A percentile compares a stretch with the other conserved stretches of the same genome.
Evolutionary conservation across 2,329 filamentous ascomycete species (phyloP).

Genomic region (Colletotrichum liaoningense): DNA sequence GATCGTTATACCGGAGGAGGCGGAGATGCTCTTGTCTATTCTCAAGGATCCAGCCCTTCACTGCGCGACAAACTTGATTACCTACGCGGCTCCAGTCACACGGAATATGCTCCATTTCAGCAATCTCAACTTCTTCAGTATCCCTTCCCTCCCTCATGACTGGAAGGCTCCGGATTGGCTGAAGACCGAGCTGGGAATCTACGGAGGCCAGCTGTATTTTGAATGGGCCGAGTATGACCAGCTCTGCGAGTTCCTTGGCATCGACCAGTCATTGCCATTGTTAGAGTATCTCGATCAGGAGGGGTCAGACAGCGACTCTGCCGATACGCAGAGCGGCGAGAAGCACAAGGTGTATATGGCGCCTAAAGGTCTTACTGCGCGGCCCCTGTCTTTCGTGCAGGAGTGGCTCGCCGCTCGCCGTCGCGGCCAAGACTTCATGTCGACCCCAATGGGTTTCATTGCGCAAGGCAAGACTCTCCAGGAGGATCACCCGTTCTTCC

Average conservation of each 20-base stretch:
- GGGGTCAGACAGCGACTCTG: not conserved
- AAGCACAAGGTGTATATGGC: not conserved
- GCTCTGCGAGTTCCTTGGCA: constrained; percentile 48
- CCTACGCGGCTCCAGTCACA: constrained; percentile 71
- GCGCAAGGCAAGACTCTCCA: constrained; percentile 62
- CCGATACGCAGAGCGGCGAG: not conserved
- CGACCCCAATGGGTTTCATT: constrained; percentile 70
- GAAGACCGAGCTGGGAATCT: constrained; percentile 67
- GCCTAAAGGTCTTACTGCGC: constrained; percentile 41
- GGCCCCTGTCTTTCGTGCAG: constrained; percentile 60
- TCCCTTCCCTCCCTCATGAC: constrained; percentile 56
- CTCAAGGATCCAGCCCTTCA: constrained; percentile 47
- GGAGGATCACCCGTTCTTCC: constrained; percentile 64
- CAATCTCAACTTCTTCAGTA: constrained; percentile 60
- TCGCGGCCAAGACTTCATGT: constrained; percentile 66
- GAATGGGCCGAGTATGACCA: constrained; percentile 57
- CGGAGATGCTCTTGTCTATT: constrained; percentile 62
- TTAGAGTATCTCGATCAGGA: constrained; percentile 9
- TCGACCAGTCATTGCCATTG: constrained; percentile 32
- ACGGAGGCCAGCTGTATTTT: constrained; percentile 72
- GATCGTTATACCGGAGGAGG: constrained; percentile 73
- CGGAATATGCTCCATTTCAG: constrained; percentile 71
- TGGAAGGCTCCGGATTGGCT: constrained; percentile 64
- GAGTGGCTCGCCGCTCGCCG: constrained; percentile 68
- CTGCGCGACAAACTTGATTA: constrained; percentile 59